A percentile compares a stretch with the other conserved stretches of the same genome.
Conservation (phyloP, 768 basidiomycete genomes). For the Dentipellis fragilis region DNA sequence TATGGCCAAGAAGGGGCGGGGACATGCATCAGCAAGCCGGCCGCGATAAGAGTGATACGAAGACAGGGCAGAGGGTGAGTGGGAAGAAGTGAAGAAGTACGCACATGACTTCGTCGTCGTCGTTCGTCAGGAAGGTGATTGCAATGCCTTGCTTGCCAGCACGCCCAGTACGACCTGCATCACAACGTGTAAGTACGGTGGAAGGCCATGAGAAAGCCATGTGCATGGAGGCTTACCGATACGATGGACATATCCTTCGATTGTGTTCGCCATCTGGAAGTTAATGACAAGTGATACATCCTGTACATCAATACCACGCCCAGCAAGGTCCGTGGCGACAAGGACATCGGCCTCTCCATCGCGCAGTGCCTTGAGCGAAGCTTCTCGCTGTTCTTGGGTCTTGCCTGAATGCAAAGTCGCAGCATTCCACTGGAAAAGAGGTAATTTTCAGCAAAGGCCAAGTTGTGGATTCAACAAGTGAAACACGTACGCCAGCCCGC, state of each 20-base stretch:
- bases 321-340: slow-evolving; percentile 95
- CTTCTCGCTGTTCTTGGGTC: slow-evolving; percentile 95
- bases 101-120: slow-evolving; percentile 92
- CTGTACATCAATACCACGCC: slow-evolving; percentile 97
- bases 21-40: slow-evolving; percentile 8
- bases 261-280: slow-evolving; percentile 93
- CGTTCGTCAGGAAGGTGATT: slow-evolving; percentile 93
- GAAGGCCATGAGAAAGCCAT: background rate
- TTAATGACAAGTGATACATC: slow-evolving; percentile 95
- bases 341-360: slow-evolving; percentile 81
- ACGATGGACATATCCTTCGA: slow-evolving; percentile 96
- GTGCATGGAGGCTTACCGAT: slow-evolving; percentile 54
- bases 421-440: slow-evolving; percentile 64
- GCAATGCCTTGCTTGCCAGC: slow-evolving; percentile 91
- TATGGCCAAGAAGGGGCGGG: slow-evolving; percentile 20
- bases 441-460: background rate
- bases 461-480: background rate
- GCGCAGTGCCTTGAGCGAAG: slow-evolving; percentile 77
- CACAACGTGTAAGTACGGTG: slow-evolving; percentile 1
- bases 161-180: slow-evolving; percentile 88
- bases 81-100: slow-evolving; percentile 4
- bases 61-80: background rate
- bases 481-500: slow-evolving; percentile 68
- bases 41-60: slow-evolving; percentile 5
- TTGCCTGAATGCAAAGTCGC: slow-evolving; percentile 95